phyloP scores from a whole-genome alignment of 2,329 filamentous ascomycete species.

The Sporothrix humicola region DNA sequence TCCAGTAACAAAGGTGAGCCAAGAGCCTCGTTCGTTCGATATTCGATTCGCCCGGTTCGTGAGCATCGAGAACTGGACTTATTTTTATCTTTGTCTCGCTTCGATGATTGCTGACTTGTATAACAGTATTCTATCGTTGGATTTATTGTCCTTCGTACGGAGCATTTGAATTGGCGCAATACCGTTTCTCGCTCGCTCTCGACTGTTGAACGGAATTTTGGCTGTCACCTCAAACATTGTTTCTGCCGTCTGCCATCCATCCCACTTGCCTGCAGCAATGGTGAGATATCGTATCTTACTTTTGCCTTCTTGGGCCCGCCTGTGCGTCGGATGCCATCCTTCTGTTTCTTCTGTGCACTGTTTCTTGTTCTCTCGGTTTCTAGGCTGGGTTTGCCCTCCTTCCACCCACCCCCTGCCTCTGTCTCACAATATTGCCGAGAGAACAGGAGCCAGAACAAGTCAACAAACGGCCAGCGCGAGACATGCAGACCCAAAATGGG shows the following conservation, averaged over 20 bases:
- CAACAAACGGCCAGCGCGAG: conserved; percentile 13
- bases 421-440: conserved; percentile 30
- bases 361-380: neutral
- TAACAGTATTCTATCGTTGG: neutral
- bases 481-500: neutral
- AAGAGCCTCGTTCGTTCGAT: conserved; percentile 16
- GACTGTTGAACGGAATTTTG: neutral
- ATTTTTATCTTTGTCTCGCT: neutral
- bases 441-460: conserved; percentile 11
- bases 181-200: neutral
- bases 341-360: neutral
- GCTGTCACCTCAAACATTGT: conserved; percentile 22
- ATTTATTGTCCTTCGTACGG: neutral
- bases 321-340: neutral
- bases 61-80: neutral
- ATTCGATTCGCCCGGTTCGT: neutral
- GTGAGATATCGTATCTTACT: neutral
- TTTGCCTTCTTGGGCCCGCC: neutral
- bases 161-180: neutral
- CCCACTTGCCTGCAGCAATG: conserved; percentile 19
- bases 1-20: neutral
- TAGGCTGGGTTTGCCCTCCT: neutral
- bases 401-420: neutral
- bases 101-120: neutral
- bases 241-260: conserved; percentile 5